Evolutionary conservation across 2,329 filamentous ascomycete genomes (phyloP), one percentile per base, ranked within the genome.

Genomic region (Penicillium nordicum): DNA sequence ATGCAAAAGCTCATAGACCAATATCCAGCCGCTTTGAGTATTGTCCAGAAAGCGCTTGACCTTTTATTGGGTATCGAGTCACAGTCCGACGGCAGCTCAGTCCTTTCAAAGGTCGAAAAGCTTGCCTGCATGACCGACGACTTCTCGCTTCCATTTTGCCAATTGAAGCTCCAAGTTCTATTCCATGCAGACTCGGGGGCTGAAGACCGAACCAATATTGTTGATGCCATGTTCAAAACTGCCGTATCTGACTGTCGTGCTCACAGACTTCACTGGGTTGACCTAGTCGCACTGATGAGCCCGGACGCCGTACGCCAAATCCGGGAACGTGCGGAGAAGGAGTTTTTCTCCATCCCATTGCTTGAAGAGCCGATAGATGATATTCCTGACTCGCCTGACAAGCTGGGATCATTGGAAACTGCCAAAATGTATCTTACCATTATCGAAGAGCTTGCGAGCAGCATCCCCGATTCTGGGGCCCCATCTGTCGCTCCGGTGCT

Each of bases 111-210:
- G 42, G 69, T 73, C 5, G 69, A 75, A 46, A 66, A 66, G 46
- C 69, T 74, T 16, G 67, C 76, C 36, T 61, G 64, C 14, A 69
- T 70, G 59, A 72, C 73, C 11, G 70, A 75, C 56, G 69, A 76
- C 53, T 75, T 78, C 55, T 78, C 76, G 10, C 67, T 78, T 27
- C 73, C 76, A 5, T 73, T 76, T 41, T 76, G 74, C 46, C 73
- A 76, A 44, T 58, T 77, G 56, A 76, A 77, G 55, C 64, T 78
- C 11, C 73, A 75, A 51, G 60, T 74, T n/a, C 61, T 76, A 16
- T 75, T 77, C 58, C 68, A 69, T 34, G 66, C 64, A 21, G 69
- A 69, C 23, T 57, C 68, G 9, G 62, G 63, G 18, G 59, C 63
- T 8, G 63, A 68, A 7, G 65, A 69, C 18, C 69, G 62, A 49